Percentiles rank a stretch among this genome's conserved stretches.
Evolutionary conservation across 2,329 filamentous ascomycete genomes (phyloP).

Genomic region (Trichoderma endophyticum): DNA sequence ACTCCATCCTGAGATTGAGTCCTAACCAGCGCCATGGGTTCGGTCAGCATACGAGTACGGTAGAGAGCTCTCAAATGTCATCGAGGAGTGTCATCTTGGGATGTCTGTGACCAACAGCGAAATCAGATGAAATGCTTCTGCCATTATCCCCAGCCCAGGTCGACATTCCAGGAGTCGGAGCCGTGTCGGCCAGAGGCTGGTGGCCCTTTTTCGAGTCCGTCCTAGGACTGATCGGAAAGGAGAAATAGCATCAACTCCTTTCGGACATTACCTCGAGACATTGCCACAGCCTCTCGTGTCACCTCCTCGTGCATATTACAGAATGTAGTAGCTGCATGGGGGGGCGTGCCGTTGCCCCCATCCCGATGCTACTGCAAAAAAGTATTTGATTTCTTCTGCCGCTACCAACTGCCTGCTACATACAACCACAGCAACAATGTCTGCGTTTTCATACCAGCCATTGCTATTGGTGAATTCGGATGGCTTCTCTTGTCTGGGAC

Average conservation of each 20-base stretch:
- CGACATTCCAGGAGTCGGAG: background rate
- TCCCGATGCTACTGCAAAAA: background rate
- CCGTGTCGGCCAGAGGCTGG: background rate
- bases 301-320: background rate
- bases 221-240: background rate
- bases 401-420: background rate
- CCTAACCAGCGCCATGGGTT: constrained; percentile 1
- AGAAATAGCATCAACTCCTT: background rate
- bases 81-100: background rate
- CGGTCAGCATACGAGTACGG: background rate
- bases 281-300: background rate
- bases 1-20: background rate
- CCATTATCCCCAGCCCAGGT: background rate
- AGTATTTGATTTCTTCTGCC: background rate
- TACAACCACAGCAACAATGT: background rate
- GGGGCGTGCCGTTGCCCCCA: background rate
- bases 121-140: background rate
- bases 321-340: background rate
- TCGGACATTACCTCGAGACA: background rate
- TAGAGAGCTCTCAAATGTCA: background rate
- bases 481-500: background rate
- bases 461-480: background rate
- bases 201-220: background rate
- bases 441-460: background rate
- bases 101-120: background rate